Evolutionary conservation across 2,329 filamentous ascomycete species (phyloP).

Genomic region (Monosporascus sp.): DNA sequence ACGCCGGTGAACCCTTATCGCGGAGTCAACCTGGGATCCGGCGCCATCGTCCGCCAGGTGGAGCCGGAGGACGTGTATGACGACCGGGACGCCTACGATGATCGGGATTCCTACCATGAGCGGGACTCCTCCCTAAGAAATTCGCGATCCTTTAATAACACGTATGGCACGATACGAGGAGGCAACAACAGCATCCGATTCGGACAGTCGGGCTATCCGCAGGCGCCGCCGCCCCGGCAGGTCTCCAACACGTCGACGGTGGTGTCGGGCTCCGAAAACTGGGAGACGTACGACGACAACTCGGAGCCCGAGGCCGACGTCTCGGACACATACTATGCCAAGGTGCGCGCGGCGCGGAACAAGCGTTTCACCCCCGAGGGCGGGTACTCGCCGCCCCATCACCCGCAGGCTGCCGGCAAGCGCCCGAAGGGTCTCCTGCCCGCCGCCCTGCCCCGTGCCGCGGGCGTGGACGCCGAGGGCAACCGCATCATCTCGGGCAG

Average conservation of each 20-base stretch:
- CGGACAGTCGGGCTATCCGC: conserved; percentile 31
- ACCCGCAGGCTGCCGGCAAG: conserved; percentile 35
- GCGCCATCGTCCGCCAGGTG: conserved; percentile 52
- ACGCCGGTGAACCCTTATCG: conserved; percentile 45
- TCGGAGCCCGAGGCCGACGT: conserved; percentile 72
- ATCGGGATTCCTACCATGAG: conserved; percentile 22
- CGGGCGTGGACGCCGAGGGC: conserved; percentile 46
- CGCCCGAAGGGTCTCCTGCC: conserved; percentile 49
- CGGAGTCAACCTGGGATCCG: conserved; percentile 41
- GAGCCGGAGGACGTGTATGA: conserved; percentile 84
- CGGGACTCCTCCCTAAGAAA: conserved; percentile 30
- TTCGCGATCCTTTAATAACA: conserved; percentile 20
- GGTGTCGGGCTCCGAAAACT: conserved; percentile 85
- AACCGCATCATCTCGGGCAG: conserved; percentile 58
- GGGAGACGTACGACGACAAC: conserved; percentile 91
- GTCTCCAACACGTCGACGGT: conserved; percentile 71
- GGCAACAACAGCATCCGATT: conserved; percentile 24
- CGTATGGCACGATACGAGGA: background rate
- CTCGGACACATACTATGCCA: conserved; percentile 75
- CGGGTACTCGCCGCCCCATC: conserved; percentile 31
- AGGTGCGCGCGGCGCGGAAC: conserved; percentile 61
- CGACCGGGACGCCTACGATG: conserved; percentile 44
- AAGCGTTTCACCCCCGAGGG: conserved; percentile 57
- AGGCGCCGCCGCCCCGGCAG: conserved; percentile 50
- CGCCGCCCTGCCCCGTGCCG: conserved; percentile 31